phyloP scores from a whole-genome alignment of 345 rosid species.

The Hibiscus syriacus region DNA sequence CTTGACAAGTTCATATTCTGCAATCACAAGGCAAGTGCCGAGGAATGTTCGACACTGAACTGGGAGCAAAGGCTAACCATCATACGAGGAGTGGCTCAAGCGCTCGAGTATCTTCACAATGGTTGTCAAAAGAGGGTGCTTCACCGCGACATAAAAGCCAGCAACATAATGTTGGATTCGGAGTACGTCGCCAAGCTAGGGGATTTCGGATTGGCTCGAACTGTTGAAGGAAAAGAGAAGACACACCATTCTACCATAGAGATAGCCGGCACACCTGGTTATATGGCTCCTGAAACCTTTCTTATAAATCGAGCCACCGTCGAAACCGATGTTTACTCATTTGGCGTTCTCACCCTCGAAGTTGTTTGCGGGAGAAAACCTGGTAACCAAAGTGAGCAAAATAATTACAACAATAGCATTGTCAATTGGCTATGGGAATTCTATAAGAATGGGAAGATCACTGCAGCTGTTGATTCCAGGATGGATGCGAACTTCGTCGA shows the following conservation, averaged over 20 bases:
- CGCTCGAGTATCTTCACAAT: not conserved
- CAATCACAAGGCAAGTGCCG: not conserved
- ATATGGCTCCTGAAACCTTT: not conserved
- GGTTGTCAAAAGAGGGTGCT: not conserved
- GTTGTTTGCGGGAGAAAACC: not conserved
- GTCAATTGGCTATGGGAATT: not conserved
- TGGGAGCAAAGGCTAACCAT: not conserved
- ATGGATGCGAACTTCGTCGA: not conserved
- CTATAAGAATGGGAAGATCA: not conserved
- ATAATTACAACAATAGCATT: not conserved
- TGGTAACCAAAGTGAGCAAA: not conserved
- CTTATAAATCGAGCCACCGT: not conserved
- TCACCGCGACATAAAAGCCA: not conserved
- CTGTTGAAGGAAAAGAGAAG: not conserved
- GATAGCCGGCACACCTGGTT: not conserved
- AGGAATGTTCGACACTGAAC: not conserved
- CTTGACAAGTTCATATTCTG: not conserved
- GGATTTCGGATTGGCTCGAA: slow-evolving; percentile 3
- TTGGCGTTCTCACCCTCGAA: not conserved
- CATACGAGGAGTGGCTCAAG: not conserved
- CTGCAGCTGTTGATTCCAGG: not conserved
- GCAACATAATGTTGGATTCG: not conserved
- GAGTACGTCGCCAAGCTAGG: not conserved
- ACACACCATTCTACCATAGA: not conserved
- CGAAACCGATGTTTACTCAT: not conserved